phyloP scores from a whole-genome alignment of 129 eudicot species.

The Centaurea solstitialis region DNA sequence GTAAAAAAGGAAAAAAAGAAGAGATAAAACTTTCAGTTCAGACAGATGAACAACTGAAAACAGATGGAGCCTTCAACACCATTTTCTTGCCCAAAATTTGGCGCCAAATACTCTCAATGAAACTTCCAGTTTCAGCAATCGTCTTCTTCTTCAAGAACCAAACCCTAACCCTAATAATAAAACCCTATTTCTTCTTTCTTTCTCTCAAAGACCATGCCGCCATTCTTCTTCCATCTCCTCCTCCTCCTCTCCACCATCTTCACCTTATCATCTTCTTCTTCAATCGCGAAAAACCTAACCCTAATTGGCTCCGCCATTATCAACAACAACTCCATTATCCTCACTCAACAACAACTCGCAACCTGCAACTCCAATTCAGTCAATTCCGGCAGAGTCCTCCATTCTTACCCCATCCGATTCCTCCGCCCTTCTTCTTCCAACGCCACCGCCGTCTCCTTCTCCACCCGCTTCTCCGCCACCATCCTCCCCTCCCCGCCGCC shows the following conservation, averaged over 20 bases:
- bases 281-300: constrained; percentile 38
- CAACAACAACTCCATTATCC: constrained; percentile 37
- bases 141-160: background rate
- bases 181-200: background rate
- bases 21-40: too few relatives aligned
- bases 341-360: constrained; percentile 38
- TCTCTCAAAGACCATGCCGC: constrained; percentile 15
- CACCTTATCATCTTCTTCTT: constrained; percentile 21
- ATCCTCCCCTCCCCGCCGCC: constrained; percentile 33
- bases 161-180: background rate
- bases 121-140: background rate
- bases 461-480: constrained; percentile 50
- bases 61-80: background rate
- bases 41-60: background rate
- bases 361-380: constrained; percentile 30
- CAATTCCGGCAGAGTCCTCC: constrained; percentile 47
- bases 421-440: constrained; percentile 30
- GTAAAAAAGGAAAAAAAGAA: too few relatives aligned
- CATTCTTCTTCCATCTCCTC: constrained; percentile 23
- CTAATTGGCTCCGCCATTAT: constrained; percentile 53
- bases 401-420: constrained; percentile 51
- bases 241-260: constrained; percentile 16
- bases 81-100: background rate
- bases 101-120: background rate
- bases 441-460: constrained; percentile 42